Evolutionary conservation across 2,329 filamentous ascomycete species (phyloP), one percentile per base, ranked within the genome.

Genomic region (Camillea tinctor): DNA sequence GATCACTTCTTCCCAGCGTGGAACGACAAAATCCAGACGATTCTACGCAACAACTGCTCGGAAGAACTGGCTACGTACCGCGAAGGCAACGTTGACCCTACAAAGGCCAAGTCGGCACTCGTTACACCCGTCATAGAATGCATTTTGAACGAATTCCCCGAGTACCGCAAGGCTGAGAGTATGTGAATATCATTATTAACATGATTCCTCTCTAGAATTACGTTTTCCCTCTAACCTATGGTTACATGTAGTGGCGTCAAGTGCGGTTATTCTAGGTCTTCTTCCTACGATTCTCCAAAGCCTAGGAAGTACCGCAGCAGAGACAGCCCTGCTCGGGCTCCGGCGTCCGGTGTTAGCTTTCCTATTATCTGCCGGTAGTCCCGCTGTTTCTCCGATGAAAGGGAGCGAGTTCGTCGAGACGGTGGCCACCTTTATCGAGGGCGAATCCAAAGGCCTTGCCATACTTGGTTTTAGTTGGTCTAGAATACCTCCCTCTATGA

Each of bases 121-220:
- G 60, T 67, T 7, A 67, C 61, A 22, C 63, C 65, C 3, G 55
- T 67, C 5, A 60, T 67, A n/a, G 55, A 66, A 22, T 69, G 67
- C 54, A 36, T 69, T 44, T 54, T 69, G 5, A 49, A 53, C 5
- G 36, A 26, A 1, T 65, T 68, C 9, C 62, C 62, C 36, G 66
- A 69, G 58, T 64, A 49, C 49, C 62, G 63, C 19, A 66, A 69
- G 22, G 60, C 64, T 26, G 67, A 69, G 58, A 57, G 63, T 63
- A 63, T 59, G 63, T 24, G 21, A 30, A n/a, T 53, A 20, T 30
- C 7, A 8, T 24, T 22, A 23, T 22, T 5, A 21, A 5, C 15
- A 4, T n/a, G 4, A 2, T 17, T 13, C 30, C 15, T 3, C 6
- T 30, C 50, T 40, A 19, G 30, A 20, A 49, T 6, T 11, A 58